phyloP scores from a whole-genome alignment of 345 rosid genomes.

The Acer negundo region DNA sequence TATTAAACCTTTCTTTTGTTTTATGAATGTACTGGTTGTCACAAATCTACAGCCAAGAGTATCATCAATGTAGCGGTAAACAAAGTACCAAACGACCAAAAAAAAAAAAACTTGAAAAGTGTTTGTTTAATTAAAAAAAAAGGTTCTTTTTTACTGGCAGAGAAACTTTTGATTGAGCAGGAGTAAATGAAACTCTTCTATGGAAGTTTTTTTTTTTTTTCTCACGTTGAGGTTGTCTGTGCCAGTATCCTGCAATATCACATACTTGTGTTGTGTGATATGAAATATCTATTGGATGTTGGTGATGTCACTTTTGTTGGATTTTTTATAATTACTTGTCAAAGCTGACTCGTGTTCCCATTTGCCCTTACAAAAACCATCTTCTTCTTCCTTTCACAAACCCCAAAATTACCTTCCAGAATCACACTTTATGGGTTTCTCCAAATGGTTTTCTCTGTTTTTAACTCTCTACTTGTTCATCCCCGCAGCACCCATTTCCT shows the following conservation, averaged over 20 bases:
- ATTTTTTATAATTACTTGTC: not conserved
- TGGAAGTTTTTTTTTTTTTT: not conserved
- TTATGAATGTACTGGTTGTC: too few relatives aligned
- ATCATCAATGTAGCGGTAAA: too few relatives aligned
- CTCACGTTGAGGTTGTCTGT: not conserved
- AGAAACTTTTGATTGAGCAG: not conserved
- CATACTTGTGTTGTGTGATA: too few relatives aligned
- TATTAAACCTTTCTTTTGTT: too few relatives aligned
- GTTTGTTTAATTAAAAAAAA: too few relatives aligned
- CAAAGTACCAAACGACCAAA: too few relatives aligned
- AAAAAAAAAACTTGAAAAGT: too few relatives aligned
- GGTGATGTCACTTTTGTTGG: not conserved
- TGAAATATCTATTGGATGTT: not conserved
- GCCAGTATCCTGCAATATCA: not conserved
- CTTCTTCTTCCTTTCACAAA: not conserved
- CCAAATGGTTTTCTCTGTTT: conserved; percentile 25
- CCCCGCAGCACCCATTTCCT: conserved; percentile 12
- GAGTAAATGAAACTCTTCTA: not conserved
- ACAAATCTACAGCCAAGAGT: too few relatives aligned
- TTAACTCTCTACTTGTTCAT: conserved; percentile 13
- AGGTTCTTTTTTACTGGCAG: too few relatives aligned
- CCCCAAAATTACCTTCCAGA: not conserved
- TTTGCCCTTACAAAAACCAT: not conserved
- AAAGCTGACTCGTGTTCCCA: not conserved
- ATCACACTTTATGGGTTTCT: conserved; percentile 29